phyloP scores from a whole-genome alignment of 1,139 yeast genomes.

The Magnusiomyces paraingens region DNA sequence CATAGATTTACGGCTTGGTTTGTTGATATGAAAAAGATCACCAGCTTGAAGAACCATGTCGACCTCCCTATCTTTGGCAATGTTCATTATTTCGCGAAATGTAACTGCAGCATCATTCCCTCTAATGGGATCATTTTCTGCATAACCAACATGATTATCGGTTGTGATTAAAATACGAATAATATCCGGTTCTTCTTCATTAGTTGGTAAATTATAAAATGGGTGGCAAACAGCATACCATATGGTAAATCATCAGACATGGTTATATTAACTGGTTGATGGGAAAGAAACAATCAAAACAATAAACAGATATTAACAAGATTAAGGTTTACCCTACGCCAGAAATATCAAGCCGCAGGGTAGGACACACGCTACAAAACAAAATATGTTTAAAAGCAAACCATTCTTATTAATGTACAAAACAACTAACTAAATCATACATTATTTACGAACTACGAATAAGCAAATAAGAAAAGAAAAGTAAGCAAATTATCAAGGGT shows the following conservation, averaged over 20 bases:
- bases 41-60: conserved; percentile 93
- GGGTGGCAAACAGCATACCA: background rate
- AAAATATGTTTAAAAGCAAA: too few species aligned
- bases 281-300: too few species aligned
- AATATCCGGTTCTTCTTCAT: conserved; percentile 40
- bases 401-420: background rate
- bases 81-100: conserved; percentile 70
- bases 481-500: background rate
- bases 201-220: background rate
- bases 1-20: conserved; percentile 80
- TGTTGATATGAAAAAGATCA: conserved; percentile 83
- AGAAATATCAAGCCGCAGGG: too few species aligned
- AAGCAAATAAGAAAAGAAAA: background rate
- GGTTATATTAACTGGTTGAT: background rate
- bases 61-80: conserved; percentile 65
- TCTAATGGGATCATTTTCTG: conserved; percentile 81
- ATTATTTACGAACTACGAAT: background rate
- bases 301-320: too few species aligned
- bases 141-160: conserved; percentile 94
- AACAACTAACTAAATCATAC: too few species aligned
- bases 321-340: too few species aligned
- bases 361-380: too few species aligned
- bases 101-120: conserved; percentile 89
- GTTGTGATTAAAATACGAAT: conserved; percentile 77
- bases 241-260: background rate